These are phyloP conservation scores for Fusarium drepaniforme DNA, from an alignment of 2,329 filamentous ascomycete species.

Conservation along the genomic window DNA sequence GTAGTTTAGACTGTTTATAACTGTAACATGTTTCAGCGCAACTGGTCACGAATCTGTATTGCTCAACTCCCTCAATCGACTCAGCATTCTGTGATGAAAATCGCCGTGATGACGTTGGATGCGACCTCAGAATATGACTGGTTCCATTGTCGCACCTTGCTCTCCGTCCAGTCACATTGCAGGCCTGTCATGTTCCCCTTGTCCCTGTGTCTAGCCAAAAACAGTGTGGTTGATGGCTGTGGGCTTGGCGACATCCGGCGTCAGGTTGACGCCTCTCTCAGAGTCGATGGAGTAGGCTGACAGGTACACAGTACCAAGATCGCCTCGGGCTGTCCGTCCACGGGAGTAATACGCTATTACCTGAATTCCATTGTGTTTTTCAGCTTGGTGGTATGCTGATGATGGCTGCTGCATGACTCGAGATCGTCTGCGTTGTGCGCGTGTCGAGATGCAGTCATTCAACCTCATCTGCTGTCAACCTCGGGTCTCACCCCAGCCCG, in stretches of 20 bases:
- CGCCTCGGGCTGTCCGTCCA: not conserved
- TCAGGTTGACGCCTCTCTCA: not conserved
- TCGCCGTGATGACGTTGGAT: conserved; percentile 25
- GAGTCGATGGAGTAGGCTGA: not conserved
- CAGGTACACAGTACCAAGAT: not conserved
- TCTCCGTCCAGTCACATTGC: conserved; percentile 10
- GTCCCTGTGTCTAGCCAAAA: conserved; percentile 18
- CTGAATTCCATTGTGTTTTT: not conserved
- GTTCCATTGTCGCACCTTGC: conserved; percentile 22
- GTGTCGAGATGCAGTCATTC: not conserved
- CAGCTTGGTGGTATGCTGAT: not conserved
- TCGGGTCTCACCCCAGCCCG: not conserved
- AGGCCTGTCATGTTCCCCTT: conserved; percentile 9
- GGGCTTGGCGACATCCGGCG: conserved; percentile 3
- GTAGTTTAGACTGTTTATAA: conserved; percentile 46
- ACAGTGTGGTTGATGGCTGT: conserved; percentile 10
- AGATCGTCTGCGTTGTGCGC: not conserved
- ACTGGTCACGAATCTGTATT: conserved; percentile 34
- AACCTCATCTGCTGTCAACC: not conserved
- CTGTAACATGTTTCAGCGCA: conserved; percentile 40
- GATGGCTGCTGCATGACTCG: not conserved
- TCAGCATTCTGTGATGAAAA: not conserved
- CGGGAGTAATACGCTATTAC: not conserved
- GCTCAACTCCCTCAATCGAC: not conserved
- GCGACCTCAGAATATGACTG: conserved; percentile 16